A percentile compares a stretch with the other conserved stretches of the same genome.
Evolutionary conservation across 2,329 filamentous ascomycete genomes (phyloP).

Genomic region (Epichloe amarillans): DNA sequence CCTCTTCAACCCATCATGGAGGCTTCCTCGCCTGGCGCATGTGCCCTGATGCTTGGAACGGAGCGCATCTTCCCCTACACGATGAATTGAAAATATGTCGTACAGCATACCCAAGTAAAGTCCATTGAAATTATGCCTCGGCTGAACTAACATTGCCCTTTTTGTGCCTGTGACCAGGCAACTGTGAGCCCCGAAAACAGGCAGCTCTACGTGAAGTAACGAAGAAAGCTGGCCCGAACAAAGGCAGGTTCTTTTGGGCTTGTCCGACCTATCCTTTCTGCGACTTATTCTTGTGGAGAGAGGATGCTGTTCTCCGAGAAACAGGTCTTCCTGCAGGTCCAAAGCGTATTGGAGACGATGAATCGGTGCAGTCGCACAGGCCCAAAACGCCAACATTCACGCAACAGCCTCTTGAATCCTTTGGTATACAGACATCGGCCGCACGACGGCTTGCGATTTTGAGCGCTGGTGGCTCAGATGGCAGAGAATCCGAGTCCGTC

Average conservation of each 20-base stretch:
- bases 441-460: conserved; percentile 4
- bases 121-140: background rate
- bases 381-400: conserved; percentile 17
- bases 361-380: conserved; percentile 4
- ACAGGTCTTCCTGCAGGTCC: conserved; percentile 8
- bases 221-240: conserved; percentile 25
- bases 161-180: conserved; percentile 17
- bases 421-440: conserved; percentile 16
- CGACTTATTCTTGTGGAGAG: conserved; percentile 32
- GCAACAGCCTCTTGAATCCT: conserved; percentile 16
- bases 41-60: too few species aligned
- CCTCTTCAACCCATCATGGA: background rate
- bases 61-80: too few species aligned
- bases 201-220: conserved; percentile 22
- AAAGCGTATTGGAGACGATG: background rate
- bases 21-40: background rate
- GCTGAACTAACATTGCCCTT: conserved; percentile 1
- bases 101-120: background rate
- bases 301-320: conserved; percentile 22
- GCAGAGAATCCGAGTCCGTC: background rate
- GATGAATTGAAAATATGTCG: too few species aligned
- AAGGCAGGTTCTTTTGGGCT: conserved; percentile 29
- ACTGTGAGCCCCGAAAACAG: conserved; percentile 27
- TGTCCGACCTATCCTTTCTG: conserved; percentile 26
- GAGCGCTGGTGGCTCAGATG: background rate